Evolutionary conservation across 73 alveolate genomes (phyloP).

Genomic region (Paramecium octaurelia): DNA sequence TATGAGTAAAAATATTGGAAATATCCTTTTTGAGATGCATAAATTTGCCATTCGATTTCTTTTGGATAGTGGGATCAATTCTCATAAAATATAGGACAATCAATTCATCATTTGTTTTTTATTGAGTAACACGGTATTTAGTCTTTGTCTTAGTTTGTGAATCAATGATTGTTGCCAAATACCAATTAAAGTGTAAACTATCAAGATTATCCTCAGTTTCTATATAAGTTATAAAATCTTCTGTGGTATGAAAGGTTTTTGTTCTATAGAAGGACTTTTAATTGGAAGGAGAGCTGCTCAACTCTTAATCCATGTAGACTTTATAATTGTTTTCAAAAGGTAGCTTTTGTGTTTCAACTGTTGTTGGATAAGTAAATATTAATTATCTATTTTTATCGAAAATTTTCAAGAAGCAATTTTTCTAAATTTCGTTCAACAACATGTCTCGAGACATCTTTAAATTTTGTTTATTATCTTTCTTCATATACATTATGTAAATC

Average conservation of each 20-base stretch:
- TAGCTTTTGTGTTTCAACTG: background rate
- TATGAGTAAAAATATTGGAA: slow-evolving; percentile 18
- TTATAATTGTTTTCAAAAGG: background rate
- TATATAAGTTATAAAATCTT: background rate
- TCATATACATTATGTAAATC: background rate
- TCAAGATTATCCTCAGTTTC: background rate
- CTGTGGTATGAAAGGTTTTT: background rate
- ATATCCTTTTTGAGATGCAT: background rate
- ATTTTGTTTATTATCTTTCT: background rate
- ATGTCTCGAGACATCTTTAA: background rate
- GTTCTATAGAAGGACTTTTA: background rate
- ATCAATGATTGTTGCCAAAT: background rate
- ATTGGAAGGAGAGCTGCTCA: background rate
- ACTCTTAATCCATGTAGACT: background rate
- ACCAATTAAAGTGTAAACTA: background rate
- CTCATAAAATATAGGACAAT: background rate
- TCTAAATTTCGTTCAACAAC: background rate
- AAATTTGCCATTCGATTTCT: background rate
- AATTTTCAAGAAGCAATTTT: background rate
- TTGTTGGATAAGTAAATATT: background rate
- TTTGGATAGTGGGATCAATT: background rate
- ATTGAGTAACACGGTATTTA: background rate
- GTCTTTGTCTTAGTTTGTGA: background rate
- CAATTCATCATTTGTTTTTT: background rate
- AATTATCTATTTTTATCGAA: background rate